Evolutionary conservation across 345 rosid genomes (phyloP).

Genomic region (Punica granatum): DNA sequence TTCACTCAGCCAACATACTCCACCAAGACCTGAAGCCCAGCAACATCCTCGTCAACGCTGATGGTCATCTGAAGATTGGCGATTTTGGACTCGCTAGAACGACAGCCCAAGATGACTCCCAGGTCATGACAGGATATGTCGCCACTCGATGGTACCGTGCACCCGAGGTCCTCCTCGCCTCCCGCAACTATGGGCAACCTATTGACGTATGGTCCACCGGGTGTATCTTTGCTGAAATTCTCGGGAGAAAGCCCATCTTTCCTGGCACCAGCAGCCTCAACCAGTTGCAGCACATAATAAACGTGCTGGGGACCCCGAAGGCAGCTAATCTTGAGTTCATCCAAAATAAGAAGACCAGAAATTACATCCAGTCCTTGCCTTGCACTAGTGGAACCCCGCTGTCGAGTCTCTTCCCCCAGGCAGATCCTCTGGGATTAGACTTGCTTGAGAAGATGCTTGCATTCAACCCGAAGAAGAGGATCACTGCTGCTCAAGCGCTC

Average conservation of each 20-base stretch:
- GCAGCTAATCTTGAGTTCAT: conserved; percentile 68
- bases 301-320: conserved; percentile 58
- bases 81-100: conserved; percentile 96
- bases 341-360: conserved; percentile 61
- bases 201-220: conserved; percentile 91
- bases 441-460: conserved; percentile 69
- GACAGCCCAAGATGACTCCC: conserved; percentile 47
- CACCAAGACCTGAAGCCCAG: no score
- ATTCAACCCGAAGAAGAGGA: conserved; percentile 73
- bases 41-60: conserved; percentile 79
- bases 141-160: conserved; percentile 94
- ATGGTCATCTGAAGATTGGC: conserved; percentile 74
- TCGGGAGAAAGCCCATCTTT: conserved; percentile 76
- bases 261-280: conserved; percentile 84
- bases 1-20: conserved; percentile 83
- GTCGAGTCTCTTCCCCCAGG: conserved; percentile 50
- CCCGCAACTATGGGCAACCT: conserved; percentile 73
- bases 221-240: conserved; percentile 84
- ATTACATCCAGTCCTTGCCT: conserved; percentile 62
- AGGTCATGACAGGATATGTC: conserved; percentile 87
- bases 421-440: conserved; percentile 78
- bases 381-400: conserved; percentile 48
- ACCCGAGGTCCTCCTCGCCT: conserved; percentile 69
- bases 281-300: conserved; percentile 74
- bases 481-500: conserved; percentile 72